A percentile compares a stretch with the other conserved stretches of the same genome.
Evolutionary conservation across 306 rosid species (phyloP).

Genomic region (Alnus glutinosa): DNA sequence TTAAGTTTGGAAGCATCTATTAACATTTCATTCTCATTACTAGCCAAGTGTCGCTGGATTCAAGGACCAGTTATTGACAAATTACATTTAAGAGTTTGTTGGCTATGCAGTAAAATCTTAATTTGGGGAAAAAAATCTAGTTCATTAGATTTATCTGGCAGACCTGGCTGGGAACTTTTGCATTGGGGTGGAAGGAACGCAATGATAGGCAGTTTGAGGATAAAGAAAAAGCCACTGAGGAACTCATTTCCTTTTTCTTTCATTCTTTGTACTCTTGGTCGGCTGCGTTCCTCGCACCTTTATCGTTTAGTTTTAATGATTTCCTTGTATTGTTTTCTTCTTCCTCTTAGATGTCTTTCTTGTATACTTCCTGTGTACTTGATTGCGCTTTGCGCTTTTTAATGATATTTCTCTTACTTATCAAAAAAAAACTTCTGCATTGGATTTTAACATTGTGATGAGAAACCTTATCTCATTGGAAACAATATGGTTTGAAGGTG

Average conservation of each 20-base stretch:
- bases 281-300: too few relatives aligned
- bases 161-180: neutral
- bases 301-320: too few relatives aligned
- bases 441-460: neutral
- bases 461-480: conserved; percentile 14
- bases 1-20: neutral
- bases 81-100: neutral
- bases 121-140: conserved; percentile 13
- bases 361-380: too few relatives aligned
- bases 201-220: too few relatives aligned
- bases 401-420: too few relatives aligned
- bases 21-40: conserved; percentile 2
- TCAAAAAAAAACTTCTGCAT: neutral
- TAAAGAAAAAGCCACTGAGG: too few relatives aligned
- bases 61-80: neutral
- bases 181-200: too few relatives aligned
- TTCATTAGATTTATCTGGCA: conserved; percentile 7
- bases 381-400: too few relatives aligned
- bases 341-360: too few relatives aligned
- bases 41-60: neutral
- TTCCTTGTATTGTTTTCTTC: too few relatives aligned
- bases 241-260: too few relatives aligned
- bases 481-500: conserved; percentile 9
- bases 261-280: too few relatives aligned
- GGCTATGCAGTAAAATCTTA: conserved; percentile 2